Base-by-base conservation (phyloP, 2,329 filamentous ascomycete species). In the Fusarium devonianum region DNA sequence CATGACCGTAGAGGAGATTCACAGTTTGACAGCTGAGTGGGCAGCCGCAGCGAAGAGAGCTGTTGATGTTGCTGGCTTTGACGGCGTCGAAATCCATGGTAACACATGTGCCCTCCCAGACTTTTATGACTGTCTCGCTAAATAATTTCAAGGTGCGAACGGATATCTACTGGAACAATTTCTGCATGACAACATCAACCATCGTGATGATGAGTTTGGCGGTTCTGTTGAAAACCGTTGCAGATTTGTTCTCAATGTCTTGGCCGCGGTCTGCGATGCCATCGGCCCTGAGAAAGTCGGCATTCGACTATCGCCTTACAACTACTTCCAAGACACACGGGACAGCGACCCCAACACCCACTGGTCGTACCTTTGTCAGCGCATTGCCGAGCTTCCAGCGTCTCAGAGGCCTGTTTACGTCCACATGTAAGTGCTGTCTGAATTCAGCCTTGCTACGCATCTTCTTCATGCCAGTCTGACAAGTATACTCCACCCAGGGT, bases 141-240 rank as follows among this genome's bases (percentile, higher is more conserved):
- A n/a, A n/a, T n/a, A n/a, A n/a, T n/a, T 77, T 3, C 76, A 82
- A 36, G 77, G 67, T 1, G 81, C 80, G 0, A 84, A 86, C 46
- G 83, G 83, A 0, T 88, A 87, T 53, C 71, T 88, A 1, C 67
- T 85, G 6, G 82, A 84, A 40, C 81, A 86, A 36, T 88, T 87
- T 62, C 71, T 82, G 0, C 80, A 76, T 8, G 74, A 76, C 12
- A 71, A 74, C 5, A 75, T 73, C 30, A 84, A 84, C 58, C 66
- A 71, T 29, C 73, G 81, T 6, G 73, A 74, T 0, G 81, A 84
- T 57, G 56, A 71, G 18, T 84, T 82, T 18, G 81, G 81, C 3
- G 80, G 81, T 0, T 75, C 23, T 14, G 69, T 83, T 7, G 74
- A 79, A 43, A 83, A 83, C 49, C 69, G 82, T 1, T 76, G 75